Evolutionary conservation across 352 stramenopile species (phyloP), one percentile per base, ranked within the genome.

Genomic region (Ochromonadaceae sp.): DNA sequence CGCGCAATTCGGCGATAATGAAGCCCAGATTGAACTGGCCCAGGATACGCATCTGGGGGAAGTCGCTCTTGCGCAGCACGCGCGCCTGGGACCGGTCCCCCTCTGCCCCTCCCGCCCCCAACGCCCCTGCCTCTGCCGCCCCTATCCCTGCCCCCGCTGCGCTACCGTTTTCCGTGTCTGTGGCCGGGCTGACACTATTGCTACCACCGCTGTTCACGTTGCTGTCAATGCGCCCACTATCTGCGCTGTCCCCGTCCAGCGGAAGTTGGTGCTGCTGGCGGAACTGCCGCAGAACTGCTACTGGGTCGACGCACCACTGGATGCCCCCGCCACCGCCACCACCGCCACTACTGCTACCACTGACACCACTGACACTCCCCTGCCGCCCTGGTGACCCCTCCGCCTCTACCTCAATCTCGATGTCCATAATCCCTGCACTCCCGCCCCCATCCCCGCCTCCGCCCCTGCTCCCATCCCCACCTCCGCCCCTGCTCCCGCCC

Each of bases 21-120:
- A 98, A 98, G 1, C 91, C 91, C 62, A 96, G 80, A 67, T 98
- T 98, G 73, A 98, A 98, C 59, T 98, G 91, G 1, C 92, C 90
- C 44, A 97, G 72, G 22, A 97, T 78, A 28, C 84, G 68, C 82
- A 96, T 96, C 25, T 78, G 72, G 32, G 70, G 68, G 71, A 98
- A 96, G 68, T 96, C 85, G 38, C 87, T 76, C 69, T 96, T 94
- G 20, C 75, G 78, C 20, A 97, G 73, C 48, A 82, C 56, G 22
- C 30, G n/a, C n/a, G n/a, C 36, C 42, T n/a, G n/a, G n/a, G 38
- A 34, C 46, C 26, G 17, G 26, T 7, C 20, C 17, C 35, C 41
- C 25, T 62, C 36, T 30, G 4, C 26, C 15, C 26, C 43, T 50
- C 10, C 40, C 35, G 20, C 40, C 40, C 40, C 20, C 40, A 46